Evolutionary conservation across 257 asterid genomes (phyloP).

Genomic region (Eucommia ulmoides): DNA sequence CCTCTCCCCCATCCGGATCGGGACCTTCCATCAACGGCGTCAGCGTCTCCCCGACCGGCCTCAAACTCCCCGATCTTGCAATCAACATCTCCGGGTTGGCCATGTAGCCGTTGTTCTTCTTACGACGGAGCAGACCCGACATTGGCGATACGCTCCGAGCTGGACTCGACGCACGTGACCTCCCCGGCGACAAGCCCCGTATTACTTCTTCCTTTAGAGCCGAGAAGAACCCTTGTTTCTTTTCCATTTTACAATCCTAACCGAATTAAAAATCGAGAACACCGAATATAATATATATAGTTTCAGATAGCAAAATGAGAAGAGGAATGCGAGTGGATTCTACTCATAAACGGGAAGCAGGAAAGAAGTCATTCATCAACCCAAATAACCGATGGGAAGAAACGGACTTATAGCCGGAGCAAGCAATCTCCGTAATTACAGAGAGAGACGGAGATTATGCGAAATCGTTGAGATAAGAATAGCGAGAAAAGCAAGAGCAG

Average conservation of each 20-base stretch:
- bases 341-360: background rate
- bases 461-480: no score
- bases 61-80: constrained; percentile 64
- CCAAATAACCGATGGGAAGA: background rate
- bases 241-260: constrained; percentile 41
- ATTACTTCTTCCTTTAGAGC: constrained; percentile 80
- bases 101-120: constrained; percentile 18
- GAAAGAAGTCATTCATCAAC: background rate
- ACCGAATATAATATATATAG: no score
- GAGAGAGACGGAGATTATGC: background rate
- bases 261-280: no score
- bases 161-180: constrained; percentile 74
- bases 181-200: constrained; percentile 72
- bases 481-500: background rate
- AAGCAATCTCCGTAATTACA: no score
- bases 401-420: background rate
- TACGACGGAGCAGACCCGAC: constrained; percentile 51
- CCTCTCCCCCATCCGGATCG: constrained; percentile 51
- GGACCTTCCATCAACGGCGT: constrained; percentile 80
- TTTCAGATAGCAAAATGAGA: no score
- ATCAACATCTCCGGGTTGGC: constrained; percentile 22
- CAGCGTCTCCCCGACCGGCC: constrained; percentile 55
- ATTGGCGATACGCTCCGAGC: constrained; percentile 64
- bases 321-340: background rate
- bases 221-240: constrained; percentile 80